Evolutionary conservation across 768 basidiomycete genomes (phyloP), one percentile per base, ranked within the genome.

Genomic region (Boletus rubropictus): DNA sequence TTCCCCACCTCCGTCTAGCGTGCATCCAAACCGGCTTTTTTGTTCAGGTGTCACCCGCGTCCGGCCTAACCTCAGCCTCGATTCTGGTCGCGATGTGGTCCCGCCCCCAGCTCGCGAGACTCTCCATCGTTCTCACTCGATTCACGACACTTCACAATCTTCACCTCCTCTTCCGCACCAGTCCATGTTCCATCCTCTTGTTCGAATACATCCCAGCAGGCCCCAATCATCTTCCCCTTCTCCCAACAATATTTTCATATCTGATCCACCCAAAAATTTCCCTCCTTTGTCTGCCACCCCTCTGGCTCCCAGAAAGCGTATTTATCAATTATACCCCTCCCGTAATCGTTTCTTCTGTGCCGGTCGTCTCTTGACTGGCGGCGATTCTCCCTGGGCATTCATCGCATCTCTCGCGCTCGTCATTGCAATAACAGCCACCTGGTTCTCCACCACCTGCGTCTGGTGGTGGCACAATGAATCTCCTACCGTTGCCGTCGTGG

Each of bases 401-500:
- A 57, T 89, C 2, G 76, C 73, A 0, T 79, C 79, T 7, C 68
- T 94, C 40, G 60, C 64, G 1, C 44, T 95, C 18, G 69, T 85
- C 22, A 60, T 92, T 21, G 74, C 74, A 2, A 74, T 97, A 38
- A 71, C 87, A 2, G 89, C 82, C 0, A 66, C 86, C 8, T 99
- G 90, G 89, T 81, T 96, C 52, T 87, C 81, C 9, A 90, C 90
- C 21, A 93, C 91, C 1, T 86, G 83, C 38, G 81, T 84, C 15
- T 95, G 84, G 80, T 84, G 94, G 78, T 97, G 94, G 93, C 69
- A 70, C 31, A 72, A 92, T 55, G 74, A 82, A 49, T 86, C 88
- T 40, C 78, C 83, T 6, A 82, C 80, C 5, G 77, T 83, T 12
- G 84, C 86, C 0, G 75, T 72, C 17, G 72, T 84, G n/a, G 82